Conservation (phyloP, 139 green algal species). For the Raphidocelis subcapitata region DNA sequence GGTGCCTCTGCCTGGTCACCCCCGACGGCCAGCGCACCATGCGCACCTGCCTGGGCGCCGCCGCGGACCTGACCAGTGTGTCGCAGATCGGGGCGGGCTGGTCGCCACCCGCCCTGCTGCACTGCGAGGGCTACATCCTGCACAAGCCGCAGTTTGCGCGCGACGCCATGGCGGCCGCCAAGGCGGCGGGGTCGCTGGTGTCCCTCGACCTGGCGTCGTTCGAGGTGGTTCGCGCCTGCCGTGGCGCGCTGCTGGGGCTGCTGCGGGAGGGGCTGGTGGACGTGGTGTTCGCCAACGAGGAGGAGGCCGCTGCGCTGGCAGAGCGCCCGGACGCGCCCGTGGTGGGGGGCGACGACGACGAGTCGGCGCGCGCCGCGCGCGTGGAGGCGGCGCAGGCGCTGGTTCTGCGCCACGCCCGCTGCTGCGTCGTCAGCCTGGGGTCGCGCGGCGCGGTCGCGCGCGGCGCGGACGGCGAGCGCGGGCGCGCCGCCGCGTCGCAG, state of each 20-base stretch:
- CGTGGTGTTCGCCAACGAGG: conserved; percentile 84
- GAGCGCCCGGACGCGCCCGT: conserved; percentile 11
- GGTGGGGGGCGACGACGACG: neutral
- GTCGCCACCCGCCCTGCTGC: conserved; percentile 47
- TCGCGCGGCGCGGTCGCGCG: conserved; percentile 55
- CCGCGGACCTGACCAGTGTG: conserved; percentile 47
- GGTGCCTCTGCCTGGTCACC: conserved; percentile 75
- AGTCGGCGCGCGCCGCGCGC: no score
- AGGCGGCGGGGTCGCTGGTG: conserved; percentile 35
- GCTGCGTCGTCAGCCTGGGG: conserved; percentile 66
- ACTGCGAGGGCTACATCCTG: conserved; percentile 82
- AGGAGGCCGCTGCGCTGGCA: conserved; percentile 70
- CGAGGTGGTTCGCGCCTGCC: conserved; percentile 66
- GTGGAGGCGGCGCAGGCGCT: conserved; percentile 39
- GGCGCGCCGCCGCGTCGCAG: conserved; percentile 22
- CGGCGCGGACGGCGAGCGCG: conserved; percentile 12
- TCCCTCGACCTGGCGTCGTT: conserved; percentile 86
- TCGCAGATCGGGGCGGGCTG: conserved; percentile 43
- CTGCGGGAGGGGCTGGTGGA: conserved; percentile 69
- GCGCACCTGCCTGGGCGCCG: conserved; percentile 82
- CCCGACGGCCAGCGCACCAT: conserved; percentile 90
- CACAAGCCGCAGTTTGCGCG: conserved; percentile 53
- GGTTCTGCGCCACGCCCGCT: conserved; percentile 33
- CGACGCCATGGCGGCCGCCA: conserved; percentile 36
- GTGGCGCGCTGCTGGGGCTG: conserved; percentile 32